Percentiles rank a stretch among this genome's conserved stretches.
Evolutionary conservation across 805 yeast genomes (phyloP).

Genomic region (Wickerhamiella alocasiicola): DNA sequence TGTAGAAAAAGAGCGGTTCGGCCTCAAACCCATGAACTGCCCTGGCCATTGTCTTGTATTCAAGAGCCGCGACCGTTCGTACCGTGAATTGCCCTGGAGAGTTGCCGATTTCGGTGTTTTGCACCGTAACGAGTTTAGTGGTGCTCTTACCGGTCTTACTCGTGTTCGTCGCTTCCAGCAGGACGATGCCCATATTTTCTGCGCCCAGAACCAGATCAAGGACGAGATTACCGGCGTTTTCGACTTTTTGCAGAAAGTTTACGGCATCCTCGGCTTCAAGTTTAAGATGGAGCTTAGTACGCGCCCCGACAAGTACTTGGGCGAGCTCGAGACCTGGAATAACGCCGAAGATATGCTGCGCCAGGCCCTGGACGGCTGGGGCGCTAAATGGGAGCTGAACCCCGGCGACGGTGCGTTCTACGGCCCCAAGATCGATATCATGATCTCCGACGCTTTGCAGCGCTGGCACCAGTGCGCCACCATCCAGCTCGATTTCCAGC

Average conservation of each 20-base stretch:
- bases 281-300: slow-evolving; percentile 96
- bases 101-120: slow-evolving; percentile 96
- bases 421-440: slow-evolving; percentile 96
- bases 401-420: slow-evolving; percentile 95
- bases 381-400: slow-evolving; percentile 86
- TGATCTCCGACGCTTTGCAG: slow-evolving; percentile 83
- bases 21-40: slow-evolving; percentile 94
- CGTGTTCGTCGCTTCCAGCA: slow-evolving; percentile 98
- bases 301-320: slow-evolving; percentile 92
- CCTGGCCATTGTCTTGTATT: slow-evolving; percentile 94
- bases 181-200: slow-evolving; percentile 97
- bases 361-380: slow-evolving; percentile 70
- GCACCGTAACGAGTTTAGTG: slow-evolving; percentile 92
- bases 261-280: slow-evolving; percentile 87
- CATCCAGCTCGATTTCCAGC: slow-evolving; percentile 95
- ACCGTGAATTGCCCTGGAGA: slow-evolving; percentile 96
- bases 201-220: slow-evolving; percentile 83
- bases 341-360: slow-evolving; percentile 77
- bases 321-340: slow-evolving; percentile 91
- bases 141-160: slow-evolving; percentile 89
- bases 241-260: slow-evolving; percentile 72
- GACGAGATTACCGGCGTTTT: slow-evolving; percentile 71
- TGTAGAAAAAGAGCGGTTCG: slow-evolving; percentile 90
- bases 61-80: slow-evolving; percentile 85
- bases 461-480: slow-evolving; percentile 99